phyloP scores from a whole-genome alignment of 1,284 basidiomycete genomes.

The Fomitopsis betulina region DNA sequence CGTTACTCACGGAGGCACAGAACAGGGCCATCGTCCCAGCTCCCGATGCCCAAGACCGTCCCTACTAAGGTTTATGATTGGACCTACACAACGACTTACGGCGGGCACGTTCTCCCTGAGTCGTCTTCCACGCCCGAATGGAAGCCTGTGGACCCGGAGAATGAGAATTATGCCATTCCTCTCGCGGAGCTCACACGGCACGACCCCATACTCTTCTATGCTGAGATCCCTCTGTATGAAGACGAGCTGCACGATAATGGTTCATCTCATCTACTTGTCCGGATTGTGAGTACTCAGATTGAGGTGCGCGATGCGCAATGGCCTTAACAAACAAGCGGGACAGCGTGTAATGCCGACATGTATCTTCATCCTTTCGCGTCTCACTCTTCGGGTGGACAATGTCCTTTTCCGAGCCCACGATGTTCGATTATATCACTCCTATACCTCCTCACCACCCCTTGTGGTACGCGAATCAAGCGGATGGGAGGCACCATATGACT shows the following conservation, averaged over 20 bases:
- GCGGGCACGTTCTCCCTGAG: slow-evolving; percentile 48
- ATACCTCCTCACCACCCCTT: slow-evolving; percentile 52
- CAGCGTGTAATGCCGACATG: slow-evolving; percentile 98
- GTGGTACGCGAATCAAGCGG: slow-evolving; percentile 84
- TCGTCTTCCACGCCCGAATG: slow-evolving; percentile 32
- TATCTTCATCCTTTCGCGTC: slow-evolving; percentile 86
- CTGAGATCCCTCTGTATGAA: slow-evolving; percentile 89
- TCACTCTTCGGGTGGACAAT: slow-evolving; percentile 93
- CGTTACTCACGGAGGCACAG: slow-evolving; percentile 29
- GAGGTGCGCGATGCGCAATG: background rate
- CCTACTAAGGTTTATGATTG: slow-evolving; percentile 91
- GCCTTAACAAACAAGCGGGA: background rate
- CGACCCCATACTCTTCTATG: slow-evolving; percentile 94
- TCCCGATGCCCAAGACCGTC: slow-evolving; percentile 70
- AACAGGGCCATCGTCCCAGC: slow-evolving; percentile 56
- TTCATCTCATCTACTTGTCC: slow-evolving; percentile 73
- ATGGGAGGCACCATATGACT: slow-evolving; percentile 86
- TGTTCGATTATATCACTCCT: slow-evolving; percentile 87
- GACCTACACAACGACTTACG: slow-evolving; percentile 93
- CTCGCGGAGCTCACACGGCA: slow-evolving; percentile 80
- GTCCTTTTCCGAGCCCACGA: slow-evolving; percentile 93
- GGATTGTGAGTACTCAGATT: slow-evolving; percentile 67
- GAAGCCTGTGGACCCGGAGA: slow-evolving; percentile 48
- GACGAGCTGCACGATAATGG: slow-evolving; percentile 96
- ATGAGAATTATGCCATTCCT: slow-evolving; percentile 64